These are phyloP conservation scores for Amborella trichopoda DNA, from an alignment of 164 flowering plant genomes.

Conservation along the genomic window DNA sequence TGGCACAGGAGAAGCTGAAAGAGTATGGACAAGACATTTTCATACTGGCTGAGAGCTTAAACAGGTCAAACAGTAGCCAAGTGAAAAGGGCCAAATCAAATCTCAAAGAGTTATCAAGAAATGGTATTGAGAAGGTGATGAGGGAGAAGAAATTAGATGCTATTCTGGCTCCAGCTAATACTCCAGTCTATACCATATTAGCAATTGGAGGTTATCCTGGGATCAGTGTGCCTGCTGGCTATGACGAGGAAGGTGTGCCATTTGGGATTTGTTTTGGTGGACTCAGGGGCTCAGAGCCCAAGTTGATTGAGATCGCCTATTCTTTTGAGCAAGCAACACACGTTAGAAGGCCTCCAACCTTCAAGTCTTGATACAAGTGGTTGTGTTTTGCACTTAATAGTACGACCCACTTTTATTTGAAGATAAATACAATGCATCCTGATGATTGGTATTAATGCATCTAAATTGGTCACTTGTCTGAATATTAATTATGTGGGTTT, in stretches of 20 bases:
- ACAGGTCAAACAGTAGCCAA: constrained; percentile 14
- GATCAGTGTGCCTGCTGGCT: constrained; percentile 42
- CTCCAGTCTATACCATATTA: constrained; percentile 8
- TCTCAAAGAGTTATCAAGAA: constrained; percentile 7
- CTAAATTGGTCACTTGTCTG: no score
- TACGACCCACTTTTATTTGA: no score
- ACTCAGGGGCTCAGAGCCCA: constrained; percentile 32
- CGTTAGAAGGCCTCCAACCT: constrained; percentile 29
- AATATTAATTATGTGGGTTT: no score
- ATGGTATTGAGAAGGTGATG: constrained; percentile 38
- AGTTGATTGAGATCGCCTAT: constrained; percentile 36
- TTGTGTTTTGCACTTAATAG: no score
- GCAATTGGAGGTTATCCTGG: constrained; percentile 46
- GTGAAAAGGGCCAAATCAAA: constrained; percentile 15
- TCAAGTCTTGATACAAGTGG: no score
- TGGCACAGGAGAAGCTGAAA: constrained; percentile 21
- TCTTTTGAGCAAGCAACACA: constrained; percentile 45
- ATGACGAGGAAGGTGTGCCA: constrained; percentile 23
- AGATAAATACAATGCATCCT: no score
- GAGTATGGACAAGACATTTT: constrained; percentile 21
- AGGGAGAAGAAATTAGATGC: constrained; percentile 31
- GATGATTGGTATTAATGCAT: no score
- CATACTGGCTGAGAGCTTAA: constrained; percentile 18
- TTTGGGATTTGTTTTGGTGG: constrained; percentile 42
- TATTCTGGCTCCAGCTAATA: constrained; percentile 19